These are phyloP conservation scores for Lasiosphaeria miniovina DNA, from an alignment of 495 filamentous ascomycete genomes.

Conservation along the genomic window DNA sequence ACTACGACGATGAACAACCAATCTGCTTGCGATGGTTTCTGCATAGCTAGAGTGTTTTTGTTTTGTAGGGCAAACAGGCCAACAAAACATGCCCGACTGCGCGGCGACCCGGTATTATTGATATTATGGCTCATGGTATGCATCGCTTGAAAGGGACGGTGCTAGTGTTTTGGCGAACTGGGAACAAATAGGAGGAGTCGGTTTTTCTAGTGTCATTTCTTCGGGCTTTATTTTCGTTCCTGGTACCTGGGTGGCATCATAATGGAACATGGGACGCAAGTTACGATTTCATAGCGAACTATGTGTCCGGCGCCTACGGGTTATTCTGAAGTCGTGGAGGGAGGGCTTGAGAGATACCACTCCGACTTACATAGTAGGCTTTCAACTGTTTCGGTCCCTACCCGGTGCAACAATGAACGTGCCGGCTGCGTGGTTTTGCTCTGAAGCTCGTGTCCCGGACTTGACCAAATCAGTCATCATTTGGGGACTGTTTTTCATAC, in stretches of 20 bases:
- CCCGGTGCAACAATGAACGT: constrained; percentile 1
- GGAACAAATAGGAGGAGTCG: constrained; percentile 6
- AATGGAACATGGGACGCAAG: constrained; percentile 10
- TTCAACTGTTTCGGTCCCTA: neutral
- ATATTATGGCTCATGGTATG: constrained; percentile 15
- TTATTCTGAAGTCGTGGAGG: neutral
- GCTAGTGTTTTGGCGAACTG: constrained; percentile 1
- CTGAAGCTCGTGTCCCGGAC: no score
- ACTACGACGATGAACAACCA: constrained; percentile 6
- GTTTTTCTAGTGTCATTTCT: constrained; percentile 13
- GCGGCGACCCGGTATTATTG: constrained; percentile 15
- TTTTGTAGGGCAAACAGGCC: constrained; percentile 13
- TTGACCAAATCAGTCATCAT: no score
- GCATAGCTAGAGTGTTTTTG: constrained; percentile 8
- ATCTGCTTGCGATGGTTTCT: constrained; percentile 12
- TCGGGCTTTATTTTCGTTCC: constrained; percentile 1
- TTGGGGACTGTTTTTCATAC: no score
- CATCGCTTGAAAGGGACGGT: constrained; percentile 6
- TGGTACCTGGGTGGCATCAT: constrained; percentile 13
- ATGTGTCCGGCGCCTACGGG: constrained; percentile 8
- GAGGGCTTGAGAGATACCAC: neutral
- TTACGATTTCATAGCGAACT: constrained; percentile 20
- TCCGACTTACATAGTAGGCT: constrained; percentile 1
- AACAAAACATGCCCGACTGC: constrained; percentile 18
- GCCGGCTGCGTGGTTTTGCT: no score